Conservation (phyloP, 225 moss, liverwort and hornwort genomes). For the Polytrichum formosum region DNA sequence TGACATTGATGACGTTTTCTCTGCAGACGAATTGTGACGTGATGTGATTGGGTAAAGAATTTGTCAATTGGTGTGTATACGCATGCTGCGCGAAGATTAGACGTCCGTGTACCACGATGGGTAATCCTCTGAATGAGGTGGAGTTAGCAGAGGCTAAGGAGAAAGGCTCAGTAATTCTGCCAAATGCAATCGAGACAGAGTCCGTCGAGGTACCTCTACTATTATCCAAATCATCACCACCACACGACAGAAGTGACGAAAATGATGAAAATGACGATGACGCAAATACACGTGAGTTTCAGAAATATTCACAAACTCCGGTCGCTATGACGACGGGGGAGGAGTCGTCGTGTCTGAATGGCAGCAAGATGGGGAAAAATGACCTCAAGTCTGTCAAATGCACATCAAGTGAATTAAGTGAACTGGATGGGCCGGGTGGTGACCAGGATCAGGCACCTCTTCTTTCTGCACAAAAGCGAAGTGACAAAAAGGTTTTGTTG, state of each 20-base stretch:
- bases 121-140: conserved; percentile 56
- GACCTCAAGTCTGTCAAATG: conserved; percentile 9
- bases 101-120: conserved; percentile 25
- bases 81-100: not conserved
- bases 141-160: conserved; percentile 36
- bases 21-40: not conserved
- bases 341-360: conserved; percentile 21
- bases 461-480: conserved; percentile 33
- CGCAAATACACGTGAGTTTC: conserved; percentile 21
- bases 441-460: conserved; percentile 48
- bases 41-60: not conserved
- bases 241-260: conserved; percentile 8
- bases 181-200: conserved; percentile 16
- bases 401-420: conserved; percentile 3
- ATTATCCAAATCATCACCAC: conserved; percentile 22
- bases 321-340: not conserved
- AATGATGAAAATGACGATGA: conserved; percentile 13
- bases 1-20: no score
- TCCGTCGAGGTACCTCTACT: conserved; percentile 46
- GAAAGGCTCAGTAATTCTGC: conserved; percentile 5
- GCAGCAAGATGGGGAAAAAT: conserved; percentile 31
- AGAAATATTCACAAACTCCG: conserved; percentile 13
- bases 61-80: not conserved
- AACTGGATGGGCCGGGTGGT: conserved; percentile 29
- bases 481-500: conserved; percentile 25